Base-by-base conservation (phyloP, 345 rosid species). In the Aegle marmelos region DNA sequence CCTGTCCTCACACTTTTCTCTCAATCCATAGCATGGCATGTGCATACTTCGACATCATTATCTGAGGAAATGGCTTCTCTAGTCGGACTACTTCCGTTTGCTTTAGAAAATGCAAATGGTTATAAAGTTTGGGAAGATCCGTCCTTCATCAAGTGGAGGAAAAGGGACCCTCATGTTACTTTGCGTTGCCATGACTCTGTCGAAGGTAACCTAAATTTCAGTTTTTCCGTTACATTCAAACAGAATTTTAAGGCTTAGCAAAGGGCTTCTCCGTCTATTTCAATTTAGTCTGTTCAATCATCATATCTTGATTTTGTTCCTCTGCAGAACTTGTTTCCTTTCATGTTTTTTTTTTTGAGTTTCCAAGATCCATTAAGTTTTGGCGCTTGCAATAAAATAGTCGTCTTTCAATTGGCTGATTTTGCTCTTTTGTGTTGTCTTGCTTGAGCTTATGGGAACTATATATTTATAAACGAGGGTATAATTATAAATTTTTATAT, bases 91-190 rank as follows among this genome's bases (percentile, higher is more conserved):
- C 80, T 86, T 78, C 82, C 81, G 74, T 90, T 89, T 54, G 84
- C 97, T 1, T 79, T 81, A 8, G 96, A 88, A 74, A 87, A 82
- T 80, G 92, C 93, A 72, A 89, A 83, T 80, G 94, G 96, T 27
- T 81, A 81, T 76, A 84, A 77, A 72, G 87, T 76, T 8, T 94
- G 99, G 98, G 97, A 96, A 80, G 98, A 96, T 84, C 95, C 80
- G 63, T 81, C 91, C 64, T 88, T 94, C 79, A 81, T 94, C 82
- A 94, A 92, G 77, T 92, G 97, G 97, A 90, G 87, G 64, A 96
- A 91, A 86, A 83, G 95, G 82, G 99, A 96, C 58, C 75, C 95
- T 86, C 99, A 96, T 75, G 99, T 96, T 78, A 87, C 90, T 69
- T 82, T 92, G 73, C 97, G 79, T 73, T 94, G 94, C 85, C 99